Evolutionary conservation across 805 yeast species (phyloP).

Genomic region (Tetrapisispora pingtungensis): DNA sequence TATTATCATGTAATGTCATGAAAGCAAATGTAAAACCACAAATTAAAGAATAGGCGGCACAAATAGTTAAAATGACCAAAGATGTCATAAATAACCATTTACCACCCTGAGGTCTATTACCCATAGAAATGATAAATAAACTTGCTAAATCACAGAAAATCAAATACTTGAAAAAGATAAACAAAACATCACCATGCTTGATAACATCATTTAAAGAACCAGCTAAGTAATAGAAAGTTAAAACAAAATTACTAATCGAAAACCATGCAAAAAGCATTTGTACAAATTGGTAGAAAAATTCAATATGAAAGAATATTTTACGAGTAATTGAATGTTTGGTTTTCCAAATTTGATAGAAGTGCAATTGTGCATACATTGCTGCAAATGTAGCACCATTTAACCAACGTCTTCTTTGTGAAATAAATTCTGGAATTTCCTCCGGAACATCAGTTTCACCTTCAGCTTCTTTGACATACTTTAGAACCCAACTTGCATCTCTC

Average conservation of each 20-base stretch:
- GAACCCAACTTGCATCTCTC: slow-evolving; percentile 70
- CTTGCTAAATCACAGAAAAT: slow-evolving; percentile 74
- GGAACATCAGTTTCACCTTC: slow-evolving; percentile 97
- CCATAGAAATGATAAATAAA: slow-evolving; percentile 89
- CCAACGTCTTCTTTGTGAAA: slow-evolving; percentile 97
- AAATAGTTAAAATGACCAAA: slow-evolving; percentile 61
- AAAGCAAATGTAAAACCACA: slow-evolving; percentile 77
- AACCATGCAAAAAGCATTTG: slow-evolving; percentile 82
- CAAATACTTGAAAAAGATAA: slow-evolving; percentile 77
- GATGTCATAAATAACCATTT: slow-evolving; percentile 62
- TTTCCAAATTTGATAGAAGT: slow-evolving; percentile 79
- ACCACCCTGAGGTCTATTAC: slow-evolving; percentile 97
- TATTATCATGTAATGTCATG: slow-evolving; percentile 36
- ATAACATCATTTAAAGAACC: slow-evolving; percentile 59
- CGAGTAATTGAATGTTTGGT: slow-evolving; percentile 78
- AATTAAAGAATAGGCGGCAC: slow-evolving; percentile 71
- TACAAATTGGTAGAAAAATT: slow-evolving; percentile 79
- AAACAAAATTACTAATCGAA: slow-evolving; percentile 81
- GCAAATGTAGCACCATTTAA: slow-evolving; percentile 96
- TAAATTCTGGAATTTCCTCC: slow-evolving; percentile 86
- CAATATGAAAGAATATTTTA: slow-evolving; percentile 72
- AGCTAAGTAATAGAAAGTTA: slow-evolving; percentile 87
- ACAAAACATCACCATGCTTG: slow-evolving; percentile 68
- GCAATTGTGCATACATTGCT: slow-evolving; percentile 78
- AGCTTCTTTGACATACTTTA: slow-evolving; percentile 86